Base-by-base conservation (phyloP, 257 asterid genomes). In the Solanum corneliomulleri region DNA sequence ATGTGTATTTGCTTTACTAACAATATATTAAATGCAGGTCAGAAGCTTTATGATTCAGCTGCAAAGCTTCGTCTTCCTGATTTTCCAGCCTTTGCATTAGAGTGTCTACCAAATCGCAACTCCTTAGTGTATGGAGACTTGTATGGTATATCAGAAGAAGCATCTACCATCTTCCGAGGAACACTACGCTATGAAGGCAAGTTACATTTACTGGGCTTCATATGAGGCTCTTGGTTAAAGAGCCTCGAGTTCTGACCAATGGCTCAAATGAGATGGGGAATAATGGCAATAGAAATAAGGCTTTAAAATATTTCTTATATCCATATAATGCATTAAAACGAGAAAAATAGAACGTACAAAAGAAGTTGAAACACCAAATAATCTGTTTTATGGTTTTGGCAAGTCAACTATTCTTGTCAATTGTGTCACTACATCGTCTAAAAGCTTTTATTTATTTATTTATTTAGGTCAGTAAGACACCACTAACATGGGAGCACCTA, bases 181-280 rank as follows among this genome's bases (percentile, higher is more conserved):
- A 95, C 98, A 88, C 97, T 97, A 49, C 93, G 99, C 87, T 95
- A 95, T 82, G 98, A 97, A 97, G 99, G 99, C 90, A 92, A 76
- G 89, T 84, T 20, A 64, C 86, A 29, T 84, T 84, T 44, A 87
- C 74, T 85, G 52, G 37, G 64, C 64, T 47, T 89, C 77, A 71
- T 71, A 33, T 15, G 35, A 47, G 7, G 11, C 66, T 39, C 41
- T 45, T 45, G 49, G n/a, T 70, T 45, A 31, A 85, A 76, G 84
- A 45, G 84, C 15, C 41, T 78, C 3, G 60, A 45, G 39, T 45
- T 11, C 72, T 85, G 87, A 1, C 64, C 27, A n/a, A 66, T 42
- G 35, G 68, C 35, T 78, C 21, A 45, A 1, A 42, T 25, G 88
- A 87, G 16, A 71, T 35, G 6, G 27, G n/a, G 31, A 47, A 37